These are phyloP conservation scores for Phytophthora macrochlamydospora DNA, from an alignment of 352 stramenopile species.

Conservation along the genomic window DNA sequence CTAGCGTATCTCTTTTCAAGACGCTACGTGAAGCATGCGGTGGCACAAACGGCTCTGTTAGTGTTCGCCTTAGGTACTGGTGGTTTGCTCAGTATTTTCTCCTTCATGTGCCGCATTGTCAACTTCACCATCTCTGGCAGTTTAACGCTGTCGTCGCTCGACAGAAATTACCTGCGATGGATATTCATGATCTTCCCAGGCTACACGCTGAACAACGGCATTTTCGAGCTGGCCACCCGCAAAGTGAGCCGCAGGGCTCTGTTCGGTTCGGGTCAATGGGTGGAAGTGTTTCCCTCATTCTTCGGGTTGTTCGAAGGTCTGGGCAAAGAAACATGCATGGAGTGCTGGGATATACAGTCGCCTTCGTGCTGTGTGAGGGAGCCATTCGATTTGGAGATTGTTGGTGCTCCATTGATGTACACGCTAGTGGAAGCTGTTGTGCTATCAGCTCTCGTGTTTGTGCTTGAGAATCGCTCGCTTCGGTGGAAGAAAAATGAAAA, in stretches of 20 bases:
- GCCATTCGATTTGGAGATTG: slow-evolving; percentile 64
- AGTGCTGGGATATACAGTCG: slow-evolving; percentile 52
- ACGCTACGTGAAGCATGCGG: slow-evolving; percentile 63
- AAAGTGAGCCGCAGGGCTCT: slow-evolving; percentile 63
- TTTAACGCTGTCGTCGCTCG: slow-evolving; percentile 61
- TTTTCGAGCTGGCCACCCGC: slow-evolving; percentile 73
- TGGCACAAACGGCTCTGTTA: slow-evolving; percentile 68
- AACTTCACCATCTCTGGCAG: slow-evolving; percentile 44
- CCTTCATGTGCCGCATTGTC: slow-evolving; percentile 74
- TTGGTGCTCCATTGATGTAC: slow-evolving; percentile 55
- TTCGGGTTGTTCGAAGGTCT: slow-evolving; percentile 60
- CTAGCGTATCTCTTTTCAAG: slow-evolving; percentile 69
- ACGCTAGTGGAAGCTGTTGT: slow-evolving; percentile 44
- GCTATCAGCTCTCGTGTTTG: slow-evolving; percentile 53
- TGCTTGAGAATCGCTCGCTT: slow-evolving; percentile 43
- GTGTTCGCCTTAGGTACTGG: slow-evolving; percentile 64
- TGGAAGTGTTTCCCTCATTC: slow-evolving; percentile 48
- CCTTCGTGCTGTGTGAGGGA: slow-evolving; percentile 51
- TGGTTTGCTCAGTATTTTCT: slow-evolving; percentile 76
- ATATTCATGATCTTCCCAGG: slow-evolving; percentile 74
- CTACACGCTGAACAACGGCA: slow-evolving; percentile 68
- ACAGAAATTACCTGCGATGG: slow-evolving; percentile 78
- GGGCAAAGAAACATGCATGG: slow-evolving; percentile 40
- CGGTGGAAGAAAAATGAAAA: slow-evolving; percentile 36
- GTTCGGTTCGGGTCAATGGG: slow-evolving; percentile 32